Percentiles rank a stretch among this genome's conserved stretches.
Evolutionary conservation across 345 rosid species (phyloP).

Genomic region (thale cress (Arabidopsis thaliana)): DNA sequence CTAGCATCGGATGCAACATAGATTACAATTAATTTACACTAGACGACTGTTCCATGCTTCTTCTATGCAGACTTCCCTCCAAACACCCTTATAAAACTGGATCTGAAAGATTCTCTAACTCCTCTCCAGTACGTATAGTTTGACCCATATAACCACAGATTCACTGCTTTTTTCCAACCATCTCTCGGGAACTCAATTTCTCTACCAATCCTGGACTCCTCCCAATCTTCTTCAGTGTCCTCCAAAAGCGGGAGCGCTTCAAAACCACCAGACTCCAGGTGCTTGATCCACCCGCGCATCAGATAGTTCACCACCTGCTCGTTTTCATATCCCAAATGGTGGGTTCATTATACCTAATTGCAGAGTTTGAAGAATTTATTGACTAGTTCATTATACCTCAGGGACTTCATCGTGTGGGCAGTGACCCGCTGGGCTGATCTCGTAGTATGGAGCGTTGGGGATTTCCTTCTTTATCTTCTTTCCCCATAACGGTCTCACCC

Average conservation of each 20-base stretch:
- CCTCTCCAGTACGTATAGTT: constrained; percentile 58
- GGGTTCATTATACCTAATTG: constrained; percentile 13
- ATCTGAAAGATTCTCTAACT: constrained; percentile 47
- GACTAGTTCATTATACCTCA: constrained; percentile 60
- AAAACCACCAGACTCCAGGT: constrained; percentile 68
- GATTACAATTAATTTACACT: constrained; percentile 40
- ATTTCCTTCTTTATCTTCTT: constrained; percentile 71
- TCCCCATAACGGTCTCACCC: constrained; percentile 97
- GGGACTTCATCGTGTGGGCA: constrained; percentile 99
- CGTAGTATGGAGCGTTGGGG: constrained; percentile 83
- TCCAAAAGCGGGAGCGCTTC: constrained; percentile 67
- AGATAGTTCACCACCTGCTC: constrained; percentile 82
- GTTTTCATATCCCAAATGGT: constrained; percentile 9
- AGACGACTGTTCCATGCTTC: constrained; percentile 10
- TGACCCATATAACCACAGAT: constrained; percentile 58
- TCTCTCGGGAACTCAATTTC: constrained; percentile 75
- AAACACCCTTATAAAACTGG: constrained; percentile 18
- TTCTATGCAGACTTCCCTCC: constrained; percentile 32
- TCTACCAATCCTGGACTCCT: constrained; percentile 45
- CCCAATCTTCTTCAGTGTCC: constrained; percentile 46
- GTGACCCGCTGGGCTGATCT: constrained; percentile 98
- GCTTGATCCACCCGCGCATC: constrained; percentile 83
- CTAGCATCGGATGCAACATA: neutral
- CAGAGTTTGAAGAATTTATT: neutral
- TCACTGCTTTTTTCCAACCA: constrained; percentile 60